Conservation (phyloP, 1,284 basidiomycete species). For the Ganoderma multipileum region DNA sequence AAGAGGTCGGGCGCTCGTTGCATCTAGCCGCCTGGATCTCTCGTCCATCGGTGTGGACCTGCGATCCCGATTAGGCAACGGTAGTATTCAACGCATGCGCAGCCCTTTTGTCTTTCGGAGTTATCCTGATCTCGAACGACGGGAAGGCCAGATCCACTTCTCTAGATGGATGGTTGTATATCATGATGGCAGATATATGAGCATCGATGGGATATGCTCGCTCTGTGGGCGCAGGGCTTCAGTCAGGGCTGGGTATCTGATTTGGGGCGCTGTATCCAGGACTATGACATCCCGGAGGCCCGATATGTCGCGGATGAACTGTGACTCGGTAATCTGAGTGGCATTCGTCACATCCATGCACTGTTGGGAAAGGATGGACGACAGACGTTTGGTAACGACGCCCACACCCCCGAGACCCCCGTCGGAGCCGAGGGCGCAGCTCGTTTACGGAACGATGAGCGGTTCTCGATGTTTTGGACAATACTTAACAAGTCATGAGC, state of each 20-base stretch:
- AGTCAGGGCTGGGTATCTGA: not conserved
- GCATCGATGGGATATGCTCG: constrained; percentile 1
- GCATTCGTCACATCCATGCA: not conserved
- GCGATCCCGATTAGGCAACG: constrained; percentile 18
- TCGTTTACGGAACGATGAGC: not conserved
- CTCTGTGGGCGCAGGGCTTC: constrained; percentile 5
- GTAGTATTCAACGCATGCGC: constrained; percentile 18
- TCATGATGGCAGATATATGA: not conserved
- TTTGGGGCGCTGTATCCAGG: not conserved
- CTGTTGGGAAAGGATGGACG: not conserved
- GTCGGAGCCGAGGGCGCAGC: not conserved
- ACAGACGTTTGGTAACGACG: not conserved
- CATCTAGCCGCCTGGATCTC: not conserved
- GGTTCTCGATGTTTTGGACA: not conserved
- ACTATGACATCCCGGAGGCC: not conserved
- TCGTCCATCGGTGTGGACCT: not conserved
- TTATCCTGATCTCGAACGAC: not conserved
- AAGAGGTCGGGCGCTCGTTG: constrained; percentile 9
- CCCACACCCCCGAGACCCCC: not conserved
- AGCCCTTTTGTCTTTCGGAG: constrained; percentile 26
- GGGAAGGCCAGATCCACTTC: not conserved
- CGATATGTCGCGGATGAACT: not conserved
- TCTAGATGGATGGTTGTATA: not conserved
- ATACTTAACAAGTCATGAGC: not conserved
- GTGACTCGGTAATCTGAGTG: not conserved